Evolutionary conservation across 192 early-diverging fungal genomes (phyloP).

Genomic region (Mortierella antarctica): DNA sequence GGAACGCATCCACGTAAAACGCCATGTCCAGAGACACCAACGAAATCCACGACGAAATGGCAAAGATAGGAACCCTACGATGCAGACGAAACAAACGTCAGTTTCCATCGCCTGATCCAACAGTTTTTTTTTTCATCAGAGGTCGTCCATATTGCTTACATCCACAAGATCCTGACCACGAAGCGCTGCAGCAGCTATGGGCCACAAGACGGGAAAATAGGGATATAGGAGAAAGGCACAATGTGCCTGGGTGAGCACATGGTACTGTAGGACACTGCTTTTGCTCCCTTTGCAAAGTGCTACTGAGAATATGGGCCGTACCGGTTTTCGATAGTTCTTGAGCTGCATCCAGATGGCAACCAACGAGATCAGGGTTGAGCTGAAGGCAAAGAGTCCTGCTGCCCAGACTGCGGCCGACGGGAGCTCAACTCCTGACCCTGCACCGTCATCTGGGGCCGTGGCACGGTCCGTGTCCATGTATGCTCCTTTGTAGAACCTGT

Average conservation of each 20-base stretch:
- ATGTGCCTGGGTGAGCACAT: neutral
- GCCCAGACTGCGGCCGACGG: conserved; percentile 51
- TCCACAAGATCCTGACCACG: conserved; percentile 41
- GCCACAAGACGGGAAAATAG: neutral
- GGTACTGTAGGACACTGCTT: no score
- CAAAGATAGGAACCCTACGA: conserved; percentile 58
- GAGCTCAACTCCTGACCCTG: conserved; percentile 60
- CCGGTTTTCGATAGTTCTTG: conserved; percentile 71
- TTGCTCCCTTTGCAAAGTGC: no score
- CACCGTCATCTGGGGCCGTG: conserved; percentile 39
- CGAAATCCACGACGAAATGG: conserved; percentile 81
- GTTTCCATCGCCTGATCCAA: no score
- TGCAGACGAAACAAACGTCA: neutral
- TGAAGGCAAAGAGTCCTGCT: conserved; percentile 61
- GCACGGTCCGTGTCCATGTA: conserved; percentile 6
- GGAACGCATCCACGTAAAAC: conserved; percentile 89
- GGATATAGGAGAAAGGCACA: conserved; percentile 1
- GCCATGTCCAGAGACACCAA: conserved; percentile 78
- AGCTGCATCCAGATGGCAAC: conserved; percentile 66
- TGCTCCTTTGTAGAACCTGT: neutral
- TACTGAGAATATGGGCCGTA: conserved; percentile 19
- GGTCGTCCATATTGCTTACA: conserved; percentile 13
- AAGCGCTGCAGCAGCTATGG: conserved; percentile 35
- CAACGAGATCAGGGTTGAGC: conserved; percentile 59
- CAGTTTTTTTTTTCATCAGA: neutral